Evolutionary conservation across 805 yeast genomes (phyloP).

Genomic region (Cyberlindnera mrakii): DNA sequence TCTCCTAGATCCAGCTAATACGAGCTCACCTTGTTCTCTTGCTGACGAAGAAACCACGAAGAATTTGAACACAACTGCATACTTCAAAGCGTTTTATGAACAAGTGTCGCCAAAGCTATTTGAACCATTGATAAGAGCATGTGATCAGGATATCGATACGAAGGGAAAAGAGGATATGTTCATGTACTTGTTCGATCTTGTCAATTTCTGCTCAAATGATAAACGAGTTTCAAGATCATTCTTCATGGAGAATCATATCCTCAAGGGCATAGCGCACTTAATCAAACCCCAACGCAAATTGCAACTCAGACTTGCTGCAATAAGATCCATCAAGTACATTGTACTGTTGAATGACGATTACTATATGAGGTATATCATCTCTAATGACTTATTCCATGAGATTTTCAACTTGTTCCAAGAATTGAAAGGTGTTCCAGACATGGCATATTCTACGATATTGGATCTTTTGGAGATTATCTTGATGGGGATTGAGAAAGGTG

Average conservation of each 20-base stretch:
- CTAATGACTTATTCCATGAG: slow-evolving; percentile 43
- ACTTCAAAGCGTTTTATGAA: slow-evolving; percentile 55
- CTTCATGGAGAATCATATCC: slow-evolving; percentile 51
- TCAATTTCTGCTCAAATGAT: slow-evolving; percentile 59
- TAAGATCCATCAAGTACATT: slow-evolving; percentile 62
- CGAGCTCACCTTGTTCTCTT: slow-evolving; percentile 13
- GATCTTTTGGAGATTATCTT: slow-evolving; percentile 53
- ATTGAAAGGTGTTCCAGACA: slow-evolving; percentile 46
- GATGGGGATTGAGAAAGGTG: slow-evolving; percentile 17
- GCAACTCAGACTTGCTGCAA: slow-evolving; percentile 58
- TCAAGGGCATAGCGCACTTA: slow-evolving; percentile 49
- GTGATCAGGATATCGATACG: slow-evolving; percentile 2
- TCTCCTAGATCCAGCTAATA: slow-evolving; percentile 47
- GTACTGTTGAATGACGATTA: slow-evolving; percentile 56
- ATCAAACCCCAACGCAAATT: slow-evolving; percentile 32
- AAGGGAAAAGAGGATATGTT: slow-evolving; percentile 35
- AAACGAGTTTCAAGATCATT: slow-evolving; percentile 51
- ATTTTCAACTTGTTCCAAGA: slow-evolving; percentile 45
- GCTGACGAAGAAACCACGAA: slow-evolving; percentile 20
- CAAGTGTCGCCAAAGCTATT: slow-evolving; percentile 57
- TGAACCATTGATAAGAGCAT: slow-evolving; percentile 32
- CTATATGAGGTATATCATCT: slow-evolving; percentile 51
- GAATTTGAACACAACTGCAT: slow-evolving; percentile 33
- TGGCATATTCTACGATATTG: slow-evolving; percentile 70
- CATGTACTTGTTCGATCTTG: slow-evolving; percentile 63